These are phyloP conservation scores for Pseudogymnoascus sp. DNA, from an alignment of 2,329 filamentous ascomycete genomes.

Conservation along the genomic window DNA sequence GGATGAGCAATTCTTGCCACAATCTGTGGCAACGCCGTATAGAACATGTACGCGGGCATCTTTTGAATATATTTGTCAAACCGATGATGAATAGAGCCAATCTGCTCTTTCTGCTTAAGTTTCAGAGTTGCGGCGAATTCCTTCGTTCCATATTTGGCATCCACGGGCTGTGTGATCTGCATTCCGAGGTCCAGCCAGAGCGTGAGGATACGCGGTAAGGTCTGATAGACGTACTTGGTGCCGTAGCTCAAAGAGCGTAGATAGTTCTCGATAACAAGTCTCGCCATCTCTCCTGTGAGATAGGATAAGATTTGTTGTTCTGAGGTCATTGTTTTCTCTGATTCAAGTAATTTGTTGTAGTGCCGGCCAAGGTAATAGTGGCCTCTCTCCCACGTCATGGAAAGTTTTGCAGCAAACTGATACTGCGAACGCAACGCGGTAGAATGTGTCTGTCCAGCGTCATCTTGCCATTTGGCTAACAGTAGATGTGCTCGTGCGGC, in stretches of 20 bases:
- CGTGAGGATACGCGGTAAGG: conserved; percentile 81
- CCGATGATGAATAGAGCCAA: conserved; percentile 63
- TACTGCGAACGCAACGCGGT: conserved; percentile 73
- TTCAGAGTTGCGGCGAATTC: conserved; percentile 44
- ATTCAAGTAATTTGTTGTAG: conserved; percentile 92
- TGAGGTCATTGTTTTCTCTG: conserved; percentile 68
- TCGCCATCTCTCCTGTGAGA: conserved; percentile 73
- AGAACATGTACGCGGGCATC: conserved; percentile 69
- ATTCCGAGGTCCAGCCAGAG: conserved; percentile 90
- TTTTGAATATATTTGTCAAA: conserved; percentile 69
- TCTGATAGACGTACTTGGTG: conserved; percentile 94
- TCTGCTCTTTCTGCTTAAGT: conserved; percentile 51
- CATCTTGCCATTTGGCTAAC: conserved; percentile 93
- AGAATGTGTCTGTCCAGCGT: conserved; percentile 85
- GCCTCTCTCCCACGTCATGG: conserved; percentile 80
- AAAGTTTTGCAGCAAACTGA: conserved; percentile 65
- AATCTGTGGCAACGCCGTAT: conserved; percentile 79
- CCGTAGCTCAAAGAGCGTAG: conserved; percentile 78
- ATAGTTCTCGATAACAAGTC: conserved; percentile 90
- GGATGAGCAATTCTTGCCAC: conserved; percentile 92
- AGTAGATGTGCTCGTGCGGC: conserved; percentile 76
- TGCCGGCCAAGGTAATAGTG: conserved; percentile 96
- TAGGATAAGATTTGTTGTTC: conserved; percentile 71
- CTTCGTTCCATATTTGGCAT: conserved; percentile 38
- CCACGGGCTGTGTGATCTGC: conserved; percentile 54